Evolutionary conservation across 2,329 filamentous ascomycete genomes (phyloP).

Genomic region (Fusarium sublunatum): DNA sequence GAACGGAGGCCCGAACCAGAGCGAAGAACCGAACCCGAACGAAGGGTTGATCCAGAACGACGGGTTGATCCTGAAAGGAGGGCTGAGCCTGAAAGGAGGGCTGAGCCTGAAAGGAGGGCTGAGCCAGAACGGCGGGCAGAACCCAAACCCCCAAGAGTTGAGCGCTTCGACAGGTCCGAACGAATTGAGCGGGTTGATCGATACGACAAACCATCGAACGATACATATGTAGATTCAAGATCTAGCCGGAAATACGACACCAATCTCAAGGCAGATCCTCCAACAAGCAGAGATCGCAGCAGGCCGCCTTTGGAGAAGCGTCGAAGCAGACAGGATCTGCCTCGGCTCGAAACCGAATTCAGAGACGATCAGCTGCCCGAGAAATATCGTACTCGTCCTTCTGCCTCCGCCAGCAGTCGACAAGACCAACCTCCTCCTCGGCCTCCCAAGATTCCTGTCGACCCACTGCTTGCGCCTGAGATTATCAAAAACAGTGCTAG

Average conservation of each 20-base stretch:
- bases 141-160: conserved; percentile 21
- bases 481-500: conserved; percentile 55
- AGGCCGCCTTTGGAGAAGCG: conserved; percentile 45
- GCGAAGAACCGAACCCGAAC: conserved; percentile 6
- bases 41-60: conserved; percentile 14
- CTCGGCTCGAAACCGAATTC: conserved; percentile 58
- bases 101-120: conserved; percentile 3
- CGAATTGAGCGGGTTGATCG: conserved; percentile 24
- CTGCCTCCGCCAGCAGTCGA: conserved; percentile 47
- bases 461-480: conserved; percentile 56
- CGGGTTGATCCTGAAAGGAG: conserved; percentile 6
- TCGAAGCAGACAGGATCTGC: conserved; percentile 55
- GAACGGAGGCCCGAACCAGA: conserved; percentile 12
- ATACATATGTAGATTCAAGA: conserved; percentile 23
- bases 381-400: conserved; percentile 53
- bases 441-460: conserved; percentile 46
- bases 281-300: conserved; percentile 33
- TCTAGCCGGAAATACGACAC: conserved; percentile 29
- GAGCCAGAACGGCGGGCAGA: conserved; percentile 40
- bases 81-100: conserved; percentile 7
- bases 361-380: conserved; percentile 43
- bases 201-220: conserved; percentile 18
- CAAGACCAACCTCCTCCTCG: conserved; percentile 49
- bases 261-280: conserved; percentile 32
- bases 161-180: conserved; percentile 26